Evolutionary conservation across 2,329 filamentous ascomycete species (phyloP).

Genomic region (Biscogniauxia mediterranea): DNA sequence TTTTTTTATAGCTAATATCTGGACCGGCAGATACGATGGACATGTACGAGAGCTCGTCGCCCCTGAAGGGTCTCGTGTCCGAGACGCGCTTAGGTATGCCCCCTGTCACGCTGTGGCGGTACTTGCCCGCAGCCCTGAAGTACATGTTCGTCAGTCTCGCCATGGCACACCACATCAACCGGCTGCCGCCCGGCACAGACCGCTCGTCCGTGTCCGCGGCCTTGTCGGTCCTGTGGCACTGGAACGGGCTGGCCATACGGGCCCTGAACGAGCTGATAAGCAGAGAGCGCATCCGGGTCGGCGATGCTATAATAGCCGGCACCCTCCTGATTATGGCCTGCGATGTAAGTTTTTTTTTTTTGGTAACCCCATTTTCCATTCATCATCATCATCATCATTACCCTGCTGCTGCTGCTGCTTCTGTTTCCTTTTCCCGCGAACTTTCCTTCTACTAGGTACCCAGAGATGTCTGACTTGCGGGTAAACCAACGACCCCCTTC

Average conservation of each 20-base stretch:
- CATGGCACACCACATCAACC: conserved; percentile 20
- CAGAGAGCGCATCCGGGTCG: conserved; percentile 16
- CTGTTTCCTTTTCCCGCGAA: too few relatives aligned
- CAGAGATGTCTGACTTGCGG: too few relatives aligned
- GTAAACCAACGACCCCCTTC: neutral
- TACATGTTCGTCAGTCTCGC: conserved; percentile 22
- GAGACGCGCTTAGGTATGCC: conserved; percentile 13
- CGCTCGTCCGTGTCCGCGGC: conserved; percentile 4
- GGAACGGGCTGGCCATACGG: conserved; percentile 29
- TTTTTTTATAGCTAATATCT: conserved; percentile 6
- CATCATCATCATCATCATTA: too few relatives aligned
- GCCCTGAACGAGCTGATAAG: conserved; percentile 30
- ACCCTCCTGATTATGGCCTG: conserved; percentile 29
- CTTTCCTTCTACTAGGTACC: too few relatives aligned
- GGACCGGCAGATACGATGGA: conserved; percentile 28
- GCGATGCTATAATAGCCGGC: conserved; percentile 28
- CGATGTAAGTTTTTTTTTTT: conserved; percentile 28
- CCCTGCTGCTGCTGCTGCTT: too few relatives aligned
- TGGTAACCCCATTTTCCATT: neutral
- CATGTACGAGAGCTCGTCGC: conserved; percentile 28
- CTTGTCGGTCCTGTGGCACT: conserved; percentile 22
- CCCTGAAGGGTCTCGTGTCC: conserved; percentile 11
- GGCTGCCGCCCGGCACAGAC: conserved; percentile 9
- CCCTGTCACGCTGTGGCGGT: conserved; percentile 5
- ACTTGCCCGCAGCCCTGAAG: conserved; percentile 15